phyloP scores from a whole-genome alignment of 208 protist species.

The Leishmania major region DNA sequence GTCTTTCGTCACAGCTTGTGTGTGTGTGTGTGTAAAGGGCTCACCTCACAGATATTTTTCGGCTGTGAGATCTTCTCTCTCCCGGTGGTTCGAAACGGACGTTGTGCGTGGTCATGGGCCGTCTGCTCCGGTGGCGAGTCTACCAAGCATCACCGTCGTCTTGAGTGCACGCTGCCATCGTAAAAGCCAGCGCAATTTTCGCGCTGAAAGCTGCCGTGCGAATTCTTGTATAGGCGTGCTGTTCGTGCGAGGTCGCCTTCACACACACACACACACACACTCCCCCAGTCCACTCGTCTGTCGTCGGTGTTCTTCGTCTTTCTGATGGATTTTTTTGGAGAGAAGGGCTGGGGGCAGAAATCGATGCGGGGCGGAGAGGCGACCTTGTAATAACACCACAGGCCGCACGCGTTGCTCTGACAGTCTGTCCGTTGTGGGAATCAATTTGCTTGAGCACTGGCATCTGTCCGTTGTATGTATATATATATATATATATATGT shows the following conservation, averaged over 20 bases:
- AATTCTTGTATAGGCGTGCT: not conserved
- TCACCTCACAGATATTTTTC: conserved; percentile 1
- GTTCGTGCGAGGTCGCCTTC: not conserved
- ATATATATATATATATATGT: no score
- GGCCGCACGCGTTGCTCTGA: not conserved
- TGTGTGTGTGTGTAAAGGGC: not conserved
- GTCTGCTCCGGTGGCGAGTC: not conserved
- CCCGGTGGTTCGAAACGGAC: not conserved
- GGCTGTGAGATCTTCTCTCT: not conserved
- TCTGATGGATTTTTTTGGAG: not conserved
- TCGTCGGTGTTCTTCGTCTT: not conserved
- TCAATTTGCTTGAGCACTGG: not conserved
- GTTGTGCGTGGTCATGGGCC: not conserved
- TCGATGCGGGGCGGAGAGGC: not conserved
- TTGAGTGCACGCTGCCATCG: not conserved
- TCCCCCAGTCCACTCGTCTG: not conserved
- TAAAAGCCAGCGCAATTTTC: not conserved
- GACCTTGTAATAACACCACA: not conserved
- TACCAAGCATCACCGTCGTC: not conserved
- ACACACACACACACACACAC: not conserved
- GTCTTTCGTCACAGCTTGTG: not conserved
- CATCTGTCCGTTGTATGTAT: not conserved
- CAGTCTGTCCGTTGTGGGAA: not conserved
- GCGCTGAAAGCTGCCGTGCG: not conserved
- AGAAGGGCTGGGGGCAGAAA: not conserved